Conservation (phyloP, 1,139 yeast species). For the Candida smagusa region DNA sequence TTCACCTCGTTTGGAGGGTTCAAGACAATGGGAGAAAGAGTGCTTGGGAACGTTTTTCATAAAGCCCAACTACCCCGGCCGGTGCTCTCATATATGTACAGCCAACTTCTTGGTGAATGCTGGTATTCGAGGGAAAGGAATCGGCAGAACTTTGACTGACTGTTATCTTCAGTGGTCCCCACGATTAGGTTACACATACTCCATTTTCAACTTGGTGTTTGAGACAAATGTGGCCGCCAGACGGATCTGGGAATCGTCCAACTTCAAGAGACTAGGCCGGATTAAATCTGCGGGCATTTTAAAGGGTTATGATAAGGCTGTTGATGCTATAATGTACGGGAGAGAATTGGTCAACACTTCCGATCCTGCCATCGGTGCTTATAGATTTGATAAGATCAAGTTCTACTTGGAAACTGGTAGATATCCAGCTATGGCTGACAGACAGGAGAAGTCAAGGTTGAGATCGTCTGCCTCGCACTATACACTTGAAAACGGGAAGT, state of each 20-base stretch:
- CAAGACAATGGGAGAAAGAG: conserved; percentile 82
- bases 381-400: conserved; percentile 73
- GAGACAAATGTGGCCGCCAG: conserved; percentile 85
- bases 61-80: conserved; percentile 88
- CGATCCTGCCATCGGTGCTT: conserved; percentile 53
- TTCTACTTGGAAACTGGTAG: conserved; percentile 79
- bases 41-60: conserved; percentile 82
- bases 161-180: conserved; percentile 92
- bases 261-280: conserved; percentile 74
- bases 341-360: conserved; percentile 48
- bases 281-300: conserved; percentile 82
- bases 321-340: conserved; percentile 75
- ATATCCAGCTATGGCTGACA: conserved; percentile 79
- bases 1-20: conserved; percentile 53
- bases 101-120: conserved; percentile 88
- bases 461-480: conserved; percentile 83
- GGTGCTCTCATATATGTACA: conserved; percentile 91
- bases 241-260: conserved; percentile 72
- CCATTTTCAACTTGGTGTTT: conserved; percentile 81
- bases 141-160: conserved; percentile 80
- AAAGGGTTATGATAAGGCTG: conserved; percentile 78
- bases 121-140: conserved; percentile 89
- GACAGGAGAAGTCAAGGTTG: conserved; percentile 81
- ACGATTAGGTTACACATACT: conserved; percentile 76
- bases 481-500: conserved; percentile 63